Evolutionary conservation across 2,329 filamentous ascomycete genomes (phyloP).

Genomic region (Geosmithia morbida): DNA sequence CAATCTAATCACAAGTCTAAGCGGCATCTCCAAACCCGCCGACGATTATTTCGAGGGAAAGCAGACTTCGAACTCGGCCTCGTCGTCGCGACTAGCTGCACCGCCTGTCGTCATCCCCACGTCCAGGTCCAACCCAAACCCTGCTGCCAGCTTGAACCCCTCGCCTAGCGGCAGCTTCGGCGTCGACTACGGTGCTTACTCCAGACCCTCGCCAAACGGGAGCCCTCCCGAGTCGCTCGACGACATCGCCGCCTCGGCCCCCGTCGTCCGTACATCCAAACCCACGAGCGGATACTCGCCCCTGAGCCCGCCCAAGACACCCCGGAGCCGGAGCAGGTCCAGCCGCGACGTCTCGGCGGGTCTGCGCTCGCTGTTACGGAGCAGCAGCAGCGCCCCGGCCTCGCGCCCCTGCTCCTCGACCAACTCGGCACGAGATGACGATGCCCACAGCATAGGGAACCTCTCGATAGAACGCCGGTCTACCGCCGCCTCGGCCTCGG

Average conservation of each 20-base stretch:
- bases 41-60: slow-evolving; percentile 52
- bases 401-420: slow-evolving; percentile 43
- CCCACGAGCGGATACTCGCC: slow-evolving; percentile 63
- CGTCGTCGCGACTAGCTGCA: background rate
- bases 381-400: slow-evolving; percentile 15
- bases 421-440: slow-evolving; percentile 39
- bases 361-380: slow-evolving; percentile 45
- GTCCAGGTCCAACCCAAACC: slow-evolving; percentile 1
- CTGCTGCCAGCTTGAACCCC: slow-evolving; percentile 2
- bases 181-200: slow-evolving; percentile 58
- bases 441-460: slow-evolving; percentile 48
- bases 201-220: slow-evolving; percentile 33
- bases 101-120: slow-evolving; percentile 9
- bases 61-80: slow-evolving; percentile 25
- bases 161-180: slow-evolving; percentile 40
- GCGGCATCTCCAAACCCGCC: slow-evolving; percentile 53
- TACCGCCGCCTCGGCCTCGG: slow-evolving; percentile 23
- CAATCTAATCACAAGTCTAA: slow-evolving; percentile 53
- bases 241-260: slow-evolving; percentile 48
- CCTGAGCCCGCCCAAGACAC: slow-evolving; percentile 48
- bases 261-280: slow-evolving; percentile 69
- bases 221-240: slow-evolving; percentile 31
- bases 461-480: slow-evolving; percentile 44
- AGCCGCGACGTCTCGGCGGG: slow-evolving; percentile 32
- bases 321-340: slow-evolving; percentile 26